A percentile compares a stretch with the other conserved stretches of the same genome.
phyloP scores from a whole-genome alignment of 2,329 filamentous ascomycete genomes.

The Pseudocercospora eumusae region DNA sequence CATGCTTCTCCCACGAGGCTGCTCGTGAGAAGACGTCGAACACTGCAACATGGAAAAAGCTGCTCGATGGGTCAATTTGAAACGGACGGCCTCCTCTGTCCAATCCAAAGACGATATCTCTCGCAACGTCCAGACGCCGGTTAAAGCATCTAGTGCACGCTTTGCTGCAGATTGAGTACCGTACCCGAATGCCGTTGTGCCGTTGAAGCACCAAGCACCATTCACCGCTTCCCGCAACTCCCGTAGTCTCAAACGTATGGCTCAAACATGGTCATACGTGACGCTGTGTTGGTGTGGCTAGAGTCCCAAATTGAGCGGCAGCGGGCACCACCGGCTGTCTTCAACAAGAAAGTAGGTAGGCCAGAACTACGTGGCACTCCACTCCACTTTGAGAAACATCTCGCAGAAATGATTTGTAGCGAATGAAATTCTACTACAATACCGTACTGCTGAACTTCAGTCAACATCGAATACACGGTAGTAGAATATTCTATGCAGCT shows the following conservation, averaged over 20 bases:
- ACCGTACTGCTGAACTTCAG: background rate
- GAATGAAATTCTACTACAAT: background rate
- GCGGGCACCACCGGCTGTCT: constrained; percentile 1
- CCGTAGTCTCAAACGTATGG: constrained; percentile 9
- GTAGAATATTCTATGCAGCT: background rate
- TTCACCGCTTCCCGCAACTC: constrained; percentile 8
- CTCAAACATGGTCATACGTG: constrained; percentile 11
- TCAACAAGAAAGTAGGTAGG: background rate
- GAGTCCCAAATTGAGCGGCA: background rate
- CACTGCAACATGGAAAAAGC: too few species aligned
- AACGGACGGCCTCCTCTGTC: background rate
- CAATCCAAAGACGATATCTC: too few species aligned
- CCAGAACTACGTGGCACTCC: constrained; percentile 9
- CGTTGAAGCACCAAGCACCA: constrained; percentile 1
- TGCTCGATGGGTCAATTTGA: background rate
- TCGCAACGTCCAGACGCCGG: constrained; percentile 1
- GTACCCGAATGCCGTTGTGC: constrained; percentile 5
- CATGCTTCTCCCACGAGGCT: constrained; percentile 14
- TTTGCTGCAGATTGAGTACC: constrained; percentile 7
- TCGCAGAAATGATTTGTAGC: background rate
- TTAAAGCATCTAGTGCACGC: constrained; percentile 5
- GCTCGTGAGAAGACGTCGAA: constrained; percentile 5
- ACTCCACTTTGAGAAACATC: constrained; percentile 11
- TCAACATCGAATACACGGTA: background rate
- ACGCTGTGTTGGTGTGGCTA: constrained; percentile 7